These are phyloP conservation scores for Stylosanthes scabra DNA, from an alignment of 331 rosid genomes.

Conservation along the genomic window DNA sequence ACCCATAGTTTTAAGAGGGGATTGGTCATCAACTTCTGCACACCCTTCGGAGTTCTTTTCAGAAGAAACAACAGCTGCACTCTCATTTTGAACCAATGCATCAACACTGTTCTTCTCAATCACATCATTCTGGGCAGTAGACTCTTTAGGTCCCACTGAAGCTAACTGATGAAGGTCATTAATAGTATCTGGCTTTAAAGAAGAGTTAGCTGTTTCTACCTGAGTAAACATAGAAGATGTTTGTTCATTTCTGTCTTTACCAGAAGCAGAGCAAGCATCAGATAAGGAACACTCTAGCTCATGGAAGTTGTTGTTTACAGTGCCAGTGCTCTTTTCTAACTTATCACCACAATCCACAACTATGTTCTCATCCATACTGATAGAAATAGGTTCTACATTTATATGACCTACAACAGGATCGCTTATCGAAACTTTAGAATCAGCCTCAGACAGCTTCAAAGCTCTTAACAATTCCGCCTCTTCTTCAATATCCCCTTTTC, in stretches of 20 bases:
- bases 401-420: slow-evolving; percentile 47
- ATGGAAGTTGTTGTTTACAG: slow-evolving; percentile 44
- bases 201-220: slow-evolving; percentile 44
- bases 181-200: slow-evolving; percentile 38
- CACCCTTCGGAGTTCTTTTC: slow-evolving; percentile 43
- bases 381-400: slow-evolving; percentile 41
- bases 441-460: slow-evolving; percentile 70
- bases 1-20: slow-evolving; percentile 42
- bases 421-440: slow-evolving; percentile 40
- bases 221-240: slow-evolving; percentile 43
- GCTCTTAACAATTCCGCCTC: slow-evolving; percentile 80
- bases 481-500: slow-evolving; percentile 96
- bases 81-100: slow-evolving; percentile 47
- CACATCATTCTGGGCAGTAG: slow-evolving; percentile 39
- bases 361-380: slow-evolving; percentile 48
- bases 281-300: slow-evolving; percentile 48
- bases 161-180: slow-evolving; percentile 46
- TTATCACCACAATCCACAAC: slow-evolving; percentile 53
- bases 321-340: slow-evolving; percentile 44
- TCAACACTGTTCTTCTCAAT: slow-evolving; percentile 53
- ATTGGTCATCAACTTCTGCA: slow-evolving; percentile 41
- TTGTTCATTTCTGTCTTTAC: slow-evolving; percentile 45
- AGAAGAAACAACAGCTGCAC: slow-evolving; percentile 46
- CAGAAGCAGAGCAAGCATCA: slow-evolving; percentile 50
- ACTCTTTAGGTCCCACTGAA: slow-evolving; percentile 46